A percentile compares a stretch with the other conserved stretches of the same genome.
Conservation (phyloP, 495 filamentous ascomycete genomes). For the Astrothelium subdiscretum region DNA sequence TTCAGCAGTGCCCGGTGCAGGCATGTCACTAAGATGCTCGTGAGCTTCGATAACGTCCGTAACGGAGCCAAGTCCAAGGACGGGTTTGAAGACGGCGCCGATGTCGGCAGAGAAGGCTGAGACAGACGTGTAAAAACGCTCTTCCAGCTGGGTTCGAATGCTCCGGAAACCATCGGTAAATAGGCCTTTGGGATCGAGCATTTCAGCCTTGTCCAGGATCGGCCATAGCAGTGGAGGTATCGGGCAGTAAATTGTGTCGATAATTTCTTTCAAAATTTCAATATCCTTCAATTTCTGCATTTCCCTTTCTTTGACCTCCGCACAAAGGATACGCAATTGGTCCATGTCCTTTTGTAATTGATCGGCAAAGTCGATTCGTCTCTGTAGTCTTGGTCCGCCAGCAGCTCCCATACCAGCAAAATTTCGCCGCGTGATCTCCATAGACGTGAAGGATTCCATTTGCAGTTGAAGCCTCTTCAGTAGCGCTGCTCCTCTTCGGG, state of each 20-base stretch:
- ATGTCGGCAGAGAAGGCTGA: constrained; percentile 64
- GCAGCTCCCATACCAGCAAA: constrained; percentile 83
- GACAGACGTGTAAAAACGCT: constrained; percentile 63
- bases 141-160: constrained; percentile 53
- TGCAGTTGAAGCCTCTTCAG: constrained; percentile 88
- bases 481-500: constrained; percentile 77
- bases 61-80: constrained; percentile 47
- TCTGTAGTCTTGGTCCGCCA: constrained; percentile 62
- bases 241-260: constrained; percentile 86
- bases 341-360: constrained; percentile 64
- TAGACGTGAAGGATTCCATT: constrained; percentile 87
- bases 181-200: constrained; percentile 59
- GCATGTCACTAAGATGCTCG: constrained; percentile 39
- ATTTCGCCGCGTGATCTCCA: constrained; percentile 89
- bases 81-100: constrained; percentile 53
- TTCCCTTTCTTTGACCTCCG: constrained; percentile 61
- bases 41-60: constrained; percentile 42
- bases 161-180: constrained; percentile 54
- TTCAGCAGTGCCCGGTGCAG: constrained; percentile 26
- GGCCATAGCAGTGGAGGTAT: constrained; percentile 65
- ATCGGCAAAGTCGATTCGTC: constrained; percentile 80
- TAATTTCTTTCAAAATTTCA: constrained; percentile 58
- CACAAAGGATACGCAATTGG: constrained; percentile 54
- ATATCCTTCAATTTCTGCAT: constrained; percentile 60
- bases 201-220: constrained; percentile 65